Evolutionary conservation across 2,329 filamentous ascomycete genomes (phyloP).

Genomic region (Exophiala viscosa): DNA sequence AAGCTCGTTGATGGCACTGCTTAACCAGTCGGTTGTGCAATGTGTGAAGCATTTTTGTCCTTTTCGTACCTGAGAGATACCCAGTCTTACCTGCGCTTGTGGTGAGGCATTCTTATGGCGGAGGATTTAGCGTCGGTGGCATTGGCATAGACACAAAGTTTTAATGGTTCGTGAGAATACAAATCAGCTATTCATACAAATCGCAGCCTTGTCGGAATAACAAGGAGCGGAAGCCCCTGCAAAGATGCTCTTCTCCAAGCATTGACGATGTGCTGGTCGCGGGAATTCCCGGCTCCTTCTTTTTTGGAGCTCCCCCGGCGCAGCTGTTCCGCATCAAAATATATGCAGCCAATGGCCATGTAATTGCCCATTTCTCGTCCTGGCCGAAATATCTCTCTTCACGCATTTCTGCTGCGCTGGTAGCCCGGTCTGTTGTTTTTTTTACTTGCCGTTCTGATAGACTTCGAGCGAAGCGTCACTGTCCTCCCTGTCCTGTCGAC

Average conservation of each 20-base stretch:
- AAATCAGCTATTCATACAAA: not conserved
- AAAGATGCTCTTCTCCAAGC: not conserved
- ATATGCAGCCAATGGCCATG: constrained; percentile 2
- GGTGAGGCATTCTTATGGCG: not conserved
- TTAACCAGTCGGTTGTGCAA: constrained; percentile 6
- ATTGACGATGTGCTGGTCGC: not conserved
- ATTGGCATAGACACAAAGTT: not conserved
- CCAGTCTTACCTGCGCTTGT: constrained; percentile 12
- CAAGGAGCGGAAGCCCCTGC: not conserved
- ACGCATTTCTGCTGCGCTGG: not conserved
- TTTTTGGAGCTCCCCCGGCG: not conserved
- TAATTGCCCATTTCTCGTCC: not conserved
- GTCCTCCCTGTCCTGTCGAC: not conserved
- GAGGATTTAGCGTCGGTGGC: not conserved
- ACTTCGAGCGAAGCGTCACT: not conserved
- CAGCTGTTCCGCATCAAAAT: constrained; percentile 1
- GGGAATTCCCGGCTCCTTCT: constrained; percentile 4
- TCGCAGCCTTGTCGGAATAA: constrained; percentile 4
- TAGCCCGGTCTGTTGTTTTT: no score
- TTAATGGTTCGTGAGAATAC: not conserved
- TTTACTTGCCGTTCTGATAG: not conserved
- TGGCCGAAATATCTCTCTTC: not conserved
- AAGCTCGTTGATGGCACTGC: constrained; percentile 28
- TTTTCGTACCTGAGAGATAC: constrained; percentile 19
- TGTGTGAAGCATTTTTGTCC: constrained; percentile 1